phyloP scores from a whole-genome alignment of 495 filamentous ascomycete species.

The Peziza echinospora region DNA sequence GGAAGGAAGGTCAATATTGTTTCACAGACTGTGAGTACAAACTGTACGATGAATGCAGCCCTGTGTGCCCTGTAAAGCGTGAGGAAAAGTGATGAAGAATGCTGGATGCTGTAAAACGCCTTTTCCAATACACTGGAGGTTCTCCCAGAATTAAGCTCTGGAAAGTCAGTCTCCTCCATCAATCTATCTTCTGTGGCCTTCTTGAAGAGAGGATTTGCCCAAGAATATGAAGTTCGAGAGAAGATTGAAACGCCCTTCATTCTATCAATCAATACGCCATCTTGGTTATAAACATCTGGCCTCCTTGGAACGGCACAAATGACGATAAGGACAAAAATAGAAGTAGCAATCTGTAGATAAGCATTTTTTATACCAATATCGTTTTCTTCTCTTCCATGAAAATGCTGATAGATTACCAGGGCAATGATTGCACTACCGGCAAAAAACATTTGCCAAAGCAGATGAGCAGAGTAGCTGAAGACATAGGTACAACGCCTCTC shows the following conservation, averaged over 20 bases:
- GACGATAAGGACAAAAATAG: slow-evolving; percentile 19
- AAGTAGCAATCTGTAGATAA: slow-evolving; percentile 19
- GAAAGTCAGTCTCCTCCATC: slow-evolving; percentile 38
- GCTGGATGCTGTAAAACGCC: slow-evolving; percentile 30
- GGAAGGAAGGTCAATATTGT: slow-evolving; percentile 43
- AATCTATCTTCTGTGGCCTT: slow-evolving; percentile 31
- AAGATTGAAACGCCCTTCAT: slow-evolving; percentile 38
- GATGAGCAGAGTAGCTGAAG: not conserved
- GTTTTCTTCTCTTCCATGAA: not conserved
- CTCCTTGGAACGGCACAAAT: slow-evolving; percentile 38
- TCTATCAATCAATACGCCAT: slow-evolving; percentile 39
- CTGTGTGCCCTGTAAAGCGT: slow-evolving; percentile 35
- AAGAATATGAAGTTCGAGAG: slow-evolving; percentile 40
- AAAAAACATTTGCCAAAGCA: not conserved
- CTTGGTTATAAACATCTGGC: slow-evolving; percentile 34
- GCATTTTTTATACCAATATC: not conserved
- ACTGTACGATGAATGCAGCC: slow-evolving; percentile 31
- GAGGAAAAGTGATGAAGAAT: slow-evolving; percentile 37
- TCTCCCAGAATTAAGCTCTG: slow-evolving; percentile 28
- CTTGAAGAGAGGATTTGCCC: slow-evolving; percentile 33
- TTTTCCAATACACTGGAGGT: slow-evolving; percentile 27
- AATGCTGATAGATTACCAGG: not conserved
- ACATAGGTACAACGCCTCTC: slow-evolving; percentile 1
- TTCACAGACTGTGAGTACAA: slow-evolving; percentile 28
- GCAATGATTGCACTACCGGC: not conserved